These are phyloP conservation scores for Candida ulmi DNA, from an alignment of 805 yeast species.

Conservation along the genomic window DNA sequence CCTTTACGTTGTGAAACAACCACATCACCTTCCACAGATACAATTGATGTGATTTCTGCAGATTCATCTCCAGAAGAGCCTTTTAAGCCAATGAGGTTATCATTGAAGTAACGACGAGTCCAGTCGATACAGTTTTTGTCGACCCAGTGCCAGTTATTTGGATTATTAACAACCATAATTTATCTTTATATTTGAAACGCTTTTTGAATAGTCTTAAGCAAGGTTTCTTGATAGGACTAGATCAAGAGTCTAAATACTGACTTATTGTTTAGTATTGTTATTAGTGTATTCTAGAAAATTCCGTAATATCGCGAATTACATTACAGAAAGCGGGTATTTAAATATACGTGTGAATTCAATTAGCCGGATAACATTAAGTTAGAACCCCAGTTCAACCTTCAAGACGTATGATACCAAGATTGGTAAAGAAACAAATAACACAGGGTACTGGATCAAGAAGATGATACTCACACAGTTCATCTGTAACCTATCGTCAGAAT, in stretches of 20 bases:
- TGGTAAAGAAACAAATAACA: slow-evolving; percentile 4
- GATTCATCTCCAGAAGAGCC: slow-evolving; percentile 21
- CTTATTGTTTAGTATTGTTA: too few species aligned
- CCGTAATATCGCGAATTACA: too few species aligned
- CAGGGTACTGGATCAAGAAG: slow-evolving; percentile 5
- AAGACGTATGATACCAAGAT: slow-evolving; percentile 5
- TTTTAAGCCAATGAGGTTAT: slow-evolving; percentile 48
- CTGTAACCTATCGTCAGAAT: slow-evolving; percentile 4
- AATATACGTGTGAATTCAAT: too few species aligned
- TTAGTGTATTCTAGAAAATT: too few species aligned
- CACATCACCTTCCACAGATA: slow-evolving; percentile 82
- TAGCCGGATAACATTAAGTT: not conserved
- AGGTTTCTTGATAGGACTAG: too few species aligned
- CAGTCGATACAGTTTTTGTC: slow-evolving; percentile 94
- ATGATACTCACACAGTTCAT: slow-evolving; percentile 6
- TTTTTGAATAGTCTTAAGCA: too few species aligned
- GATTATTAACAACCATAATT: slow-evolving; percentile 88
- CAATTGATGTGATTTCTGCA: slow-evolving; percentile 29
- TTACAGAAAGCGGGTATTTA: too few species aligned
- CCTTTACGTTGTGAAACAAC: slow-evolving; percentile 98
- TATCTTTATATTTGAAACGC: too few species aligned
- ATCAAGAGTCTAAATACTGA: too few species aligned
- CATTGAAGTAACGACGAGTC: slow-evolving; percentile 73
- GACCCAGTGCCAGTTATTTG: slow-evolving; percentile 99
- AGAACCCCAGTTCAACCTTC: slow-evolving; percentile 2